These are phyloP conservation scores for Salix caprea DNA, from an alignment of 345 rosid genomes.

Conservation along the genomic window DNA sequence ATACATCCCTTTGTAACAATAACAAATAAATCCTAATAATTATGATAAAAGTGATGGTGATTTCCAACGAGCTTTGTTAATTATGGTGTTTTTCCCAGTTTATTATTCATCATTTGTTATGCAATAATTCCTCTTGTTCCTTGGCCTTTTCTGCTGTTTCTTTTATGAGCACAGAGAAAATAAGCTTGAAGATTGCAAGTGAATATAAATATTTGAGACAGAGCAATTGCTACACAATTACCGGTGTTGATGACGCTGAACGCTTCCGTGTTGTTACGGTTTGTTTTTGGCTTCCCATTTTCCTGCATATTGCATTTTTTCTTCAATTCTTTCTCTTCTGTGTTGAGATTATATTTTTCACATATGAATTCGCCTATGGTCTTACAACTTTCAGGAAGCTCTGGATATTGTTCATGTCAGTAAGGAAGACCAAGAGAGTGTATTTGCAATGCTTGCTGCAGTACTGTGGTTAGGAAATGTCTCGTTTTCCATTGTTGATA, in stretches of 20 bases:
- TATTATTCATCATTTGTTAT: too few species aligned
- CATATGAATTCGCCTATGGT: constrained; percentile 13
- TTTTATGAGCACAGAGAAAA: constrained; percentile 53
- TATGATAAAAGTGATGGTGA: background rate
- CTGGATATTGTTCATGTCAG: constrained; percentile 89
- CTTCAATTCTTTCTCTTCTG: background rate
- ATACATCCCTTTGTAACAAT: background rate
- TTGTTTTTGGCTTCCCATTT: constrained; percentile 17
- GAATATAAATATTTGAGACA: constrained; percentile 84
- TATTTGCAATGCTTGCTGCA: constrained; percentile 94
- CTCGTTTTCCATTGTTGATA: constrained; percentile 71
- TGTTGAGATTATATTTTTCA: constrained; percentile 6
- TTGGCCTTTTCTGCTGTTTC: background rate
- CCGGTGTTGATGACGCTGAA: constrained; percentile 83
- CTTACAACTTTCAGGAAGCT: constrained; percentile 65
- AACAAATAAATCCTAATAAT: background rate
- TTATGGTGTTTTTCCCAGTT: background rate
- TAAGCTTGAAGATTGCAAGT: constrained; percentile 64
- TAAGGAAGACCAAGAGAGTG: constrained; percentile 93
- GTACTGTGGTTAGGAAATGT: constrained; percentile 96
- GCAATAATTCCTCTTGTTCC: too few species aligned
- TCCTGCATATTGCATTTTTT: constrained; percentile 5
- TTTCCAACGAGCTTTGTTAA: background rate
- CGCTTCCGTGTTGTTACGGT: constrained; percentile 68
- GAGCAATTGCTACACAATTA: constrained; percentile 73